These are phyloP conservation scores for Mangifera indica DNA, from an alignment of 345 rosid species.

Conservation along the genomic window DNA sequence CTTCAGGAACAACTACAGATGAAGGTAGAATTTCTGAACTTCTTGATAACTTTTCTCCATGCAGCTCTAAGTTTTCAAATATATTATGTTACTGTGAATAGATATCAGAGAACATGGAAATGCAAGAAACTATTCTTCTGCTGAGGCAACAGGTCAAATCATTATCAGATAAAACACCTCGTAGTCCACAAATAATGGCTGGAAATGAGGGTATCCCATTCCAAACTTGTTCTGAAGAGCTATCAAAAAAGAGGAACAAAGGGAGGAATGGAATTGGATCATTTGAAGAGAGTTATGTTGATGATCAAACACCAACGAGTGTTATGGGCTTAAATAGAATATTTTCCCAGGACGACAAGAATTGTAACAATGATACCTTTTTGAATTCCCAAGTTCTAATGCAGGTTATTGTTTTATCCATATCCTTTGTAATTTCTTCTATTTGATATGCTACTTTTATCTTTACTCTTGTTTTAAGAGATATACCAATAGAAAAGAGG, in stretches of 20 bases:
- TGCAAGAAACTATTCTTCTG: slow-evolving; percentile 62
- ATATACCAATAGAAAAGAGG: neutral
- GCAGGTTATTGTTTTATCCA: slow-evolving; percentile 36
- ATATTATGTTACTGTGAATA: slow-evolving; percentile 24
- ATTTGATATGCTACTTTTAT: slow-evolving; percentile 15
- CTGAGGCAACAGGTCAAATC: slow-evolving; percentile 51
- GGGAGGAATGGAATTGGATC: slow-evolving; percentile 29
- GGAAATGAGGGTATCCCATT: slow-evolving; percentile 24
- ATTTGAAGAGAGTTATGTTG: slow-evolving; percentile 39
- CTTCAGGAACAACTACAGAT: slow-evolving; percentile 68
- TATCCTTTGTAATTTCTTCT: slow-evolving; percentile 9
- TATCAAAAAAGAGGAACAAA: slow-evolving; percentile 10
- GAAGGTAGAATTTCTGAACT: slow-evolving; percentile 44
- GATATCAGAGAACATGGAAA: slow-evolving; percentile 55
- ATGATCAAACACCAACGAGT: slow-evolving; percentile 56
- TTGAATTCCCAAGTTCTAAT: slow-evolving; percentile 43
- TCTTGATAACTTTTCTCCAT: slow-evolving; percentile 4
- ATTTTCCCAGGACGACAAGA: slow-evolving; percentile 61
- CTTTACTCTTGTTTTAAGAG: neutral
- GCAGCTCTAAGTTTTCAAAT: neutral
- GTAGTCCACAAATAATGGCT: slow-evolving; percentile 31
- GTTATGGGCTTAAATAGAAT: slow-evolving; percentile 63
- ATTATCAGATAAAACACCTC: slow-evolving; percentile 26
- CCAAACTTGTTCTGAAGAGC: slow-evolving; percentile 24
- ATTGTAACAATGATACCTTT: slow-evolving; percentile 34